Evolutionary conservation across 163 green algal genomes (phyloP).

Genomic region (Scenedesmus sp.): DNA sequence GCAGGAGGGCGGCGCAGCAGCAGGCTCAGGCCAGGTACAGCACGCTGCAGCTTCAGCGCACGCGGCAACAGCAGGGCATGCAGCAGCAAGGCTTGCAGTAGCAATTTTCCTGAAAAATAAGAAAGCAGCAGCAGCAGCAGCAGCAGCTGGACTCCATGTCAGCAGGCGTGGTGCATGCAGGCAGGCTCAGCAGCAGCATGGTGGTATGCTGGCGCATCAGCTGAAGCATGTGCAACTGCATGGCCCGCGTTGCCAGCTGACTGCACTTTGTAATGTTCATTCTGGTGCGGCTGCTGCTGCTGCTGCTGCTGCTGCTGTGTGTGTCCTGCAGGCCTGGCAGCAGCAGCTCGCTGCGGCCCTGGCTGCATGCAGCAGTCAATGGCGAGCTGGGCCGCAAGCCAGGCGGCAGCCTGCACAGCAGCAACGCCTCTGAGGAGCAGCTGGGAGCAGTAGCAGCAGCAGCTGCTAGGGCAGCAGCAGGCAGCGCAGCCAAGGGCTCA

Average conservation of each 20-base stretch:
- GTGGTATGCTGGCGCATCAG: background rate
- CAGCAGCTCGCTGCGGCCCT: background rate
- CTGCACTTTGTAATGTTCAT: background rate
- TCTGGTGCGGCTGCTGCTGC: background rate
- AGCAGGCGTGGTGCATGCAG: background rate
- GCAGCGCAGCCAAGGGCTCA: background rate
- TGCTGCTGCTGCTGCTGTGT: background rate
- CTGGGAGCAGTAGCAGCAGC: constrained; percentile 3
- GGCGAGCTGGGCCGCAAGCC: background rate
- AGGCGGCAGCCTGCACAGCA: constrained; percentile 35
- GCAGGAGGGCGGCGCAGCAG: background rate
- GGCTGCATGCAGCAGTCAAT: constrained; percentile 39
- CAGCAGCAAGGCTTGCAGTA: background rate
- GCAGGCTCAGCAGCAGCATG: background rate
- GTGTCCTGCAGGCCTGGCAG: background rate
- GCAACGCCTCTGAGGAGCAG: constrained; percentile 27
- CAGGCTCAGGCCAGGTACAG: background rate
- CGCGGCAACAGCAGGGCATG: background rate
- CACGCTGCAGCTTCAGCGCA: background rate
- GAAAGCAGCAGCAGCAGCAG: background rate
- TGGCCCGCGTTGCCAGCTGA: background rate
- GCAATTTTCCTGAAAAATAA: background rate
- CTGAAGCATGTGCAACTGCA: background rate
- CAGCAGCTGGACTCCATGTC: background rate
- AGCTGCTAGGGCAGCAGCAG: constrained; percentile 8